A percentile compares a stretch with the other conserved stretches of the same genome.
Conservation (phyloP, 139 green algal species). For the Coccomyxa sp. region DNA sequence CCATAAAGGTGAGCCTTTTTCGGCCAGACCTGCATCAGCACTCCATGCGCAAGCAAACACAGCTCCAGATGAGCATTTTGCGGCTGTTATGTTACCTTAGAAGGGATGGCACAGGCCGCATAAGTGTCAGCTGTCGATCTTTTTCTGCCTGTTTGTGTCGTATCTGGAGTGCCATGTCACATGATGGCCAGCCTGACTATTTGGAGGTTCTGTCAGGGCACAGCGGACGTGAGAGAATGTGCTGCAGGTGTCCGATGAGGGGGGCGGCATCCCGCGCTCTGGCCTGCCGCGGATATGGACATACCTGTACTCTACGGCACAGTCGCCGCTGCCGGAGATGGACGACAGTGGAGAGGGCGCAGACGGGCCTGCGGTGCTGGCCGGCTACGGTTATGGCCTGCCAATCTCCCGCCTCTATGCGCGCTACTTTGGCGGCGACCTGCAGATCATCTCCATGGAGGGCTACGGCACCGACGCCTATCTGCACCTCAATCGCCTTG, state of each 20-base stretch:
- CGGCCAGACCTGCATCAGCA: not conserved
- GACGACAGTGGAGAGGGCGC: slow-evolving; percentile 22
- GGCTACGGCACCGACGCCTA: slow-evolving; percentile 98
- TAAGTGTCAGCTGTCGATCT: too few species aligned
- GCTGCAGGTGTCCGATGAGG: slow-evolving; percentile 81
- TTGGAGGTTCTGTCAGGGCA: too few species aligned
- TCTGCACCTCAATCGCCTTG: slow-evolving; percentile 93
- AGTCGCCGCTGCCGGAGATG: slow-evolving; percentile 60
- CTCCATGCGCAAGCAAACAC: too few species aligned
- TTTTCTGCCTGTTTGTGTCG: too few species aligned
- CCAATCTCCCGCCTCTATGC: slow-evolving; percentile 83
- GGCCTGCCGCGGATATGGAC: slow-evolving; percentile 96
- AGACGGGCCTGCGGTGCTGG: slow-evolving; percentile 44
- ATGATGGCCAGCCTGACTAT: too few species aligned
- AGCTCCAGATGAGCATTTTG: too few species aligned
- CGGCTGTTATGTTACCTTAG: too few species aligned
- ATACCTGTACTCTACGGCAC: slow-evolving; percentile 96
- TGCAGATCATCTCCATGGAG: slow-evolving; percentile 93
- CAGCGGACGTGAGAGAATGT: too few species aligned
- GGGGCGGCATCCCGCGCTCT: slow-evolving; percentile 89
- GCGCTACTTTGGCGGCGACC: slow-evolving; percentile 96
- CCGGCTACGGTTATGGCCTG: slow-evolving; percentile 94
- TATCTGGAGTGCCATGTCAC: too few species aligned
- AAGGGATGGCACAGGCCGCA: too few species aligned
- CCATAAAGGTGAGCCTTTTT: slow-evolving; percentile 73